Evolutionary conservation across 352 stramenopile species (phyloP).

Genomic region (Pythium oligandrum): DNA sequence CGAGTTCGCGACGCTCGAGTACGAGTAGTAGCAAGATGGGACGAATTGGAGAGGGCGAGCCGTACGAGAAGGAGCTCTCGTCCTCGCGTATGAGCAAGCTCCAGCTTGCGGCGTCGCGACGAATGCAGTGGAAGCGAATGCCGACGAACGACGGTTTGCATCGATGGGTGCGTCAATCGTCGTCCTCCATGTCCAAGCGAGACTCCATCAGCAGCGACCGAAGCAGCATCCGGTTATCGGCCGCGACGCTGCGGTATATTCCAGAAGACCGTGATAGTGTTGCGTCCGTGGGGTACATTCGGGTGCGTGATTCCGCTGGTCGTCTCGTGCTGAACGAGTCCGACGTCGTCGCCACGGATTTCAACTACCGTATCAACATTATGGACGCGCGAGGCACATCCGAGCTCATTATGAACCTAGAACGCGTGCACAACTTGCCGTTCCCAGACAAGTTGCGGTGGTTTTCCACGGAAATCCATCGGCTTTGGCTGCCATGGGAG

Average conservation of each 20-base stretch:
- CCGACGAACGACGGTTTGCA: constrained; percentile 66
- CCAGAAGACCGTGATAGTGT: constrained; percentile 52
- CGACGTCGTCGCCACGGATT: constrained; percentile 69
- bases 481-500: constrained; percentile 79
- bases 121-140: constrained; percentile 77
- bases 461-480: constrained; percentile 82
- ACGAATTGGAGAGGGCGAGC: constrained; percentile 39
- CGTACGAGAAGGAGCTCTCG: constrained; percentile 16
- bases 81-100: constrained; percentile 57
- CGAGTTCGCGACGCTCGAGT: constrained; percentile 1
- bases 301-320: constrained; percentile 66
- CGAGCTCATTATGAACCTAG: constrained; percentile 82
- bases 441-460: constrained; percentile 76
- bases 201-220: constrained; percentile 57
- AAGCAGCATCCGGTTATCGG: constrained; percentile 31
- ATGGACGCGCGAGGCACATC: constrained; percentile 59
- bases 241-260: constrained; percentile 17
- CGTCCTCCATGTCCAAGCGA: constrained; percentile 20
- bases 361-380: constrained; percentile 82
- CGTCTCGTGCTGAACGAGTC: constrained; percentile 77
- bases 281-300: constrained; percentile 70
- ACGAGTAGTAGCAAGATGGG: constrained; percentile 30
- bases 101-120: constrained; percentile 62
- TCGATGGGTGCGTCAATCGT: constrained; percentile 55
- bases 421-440: constrained; percentile 70